These are phyloP conservation scores for Trichophyton schoenleinii DNA, from an alignment of 2,329 filamentous ascomycete species.

Conservation along the genomic window DNA sequence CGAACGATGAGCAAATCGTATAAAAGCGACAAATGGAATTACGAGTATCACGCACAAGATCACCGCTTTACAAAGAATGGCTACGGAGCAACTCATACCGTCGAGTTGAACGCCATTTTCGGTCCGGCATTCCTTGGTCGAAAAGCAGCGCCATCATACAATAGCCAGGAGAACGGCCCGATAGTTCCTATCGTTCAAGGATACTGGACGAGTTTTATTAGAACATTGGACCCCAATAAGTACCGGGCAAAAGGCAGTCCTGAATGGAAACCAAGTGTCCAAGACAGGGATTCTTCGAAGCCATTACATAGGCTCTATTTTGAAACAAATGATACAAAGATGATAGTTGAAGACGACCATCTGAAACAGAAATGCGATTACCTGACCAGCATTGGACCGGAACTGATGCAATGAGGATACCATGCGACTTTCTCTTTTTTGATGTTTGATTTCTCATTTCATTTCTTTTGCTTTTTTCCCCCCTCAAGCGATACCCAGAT, in stretches of 20 bases:
- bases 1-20: slow-evolving; percentile 19
- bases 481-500: not conserved
- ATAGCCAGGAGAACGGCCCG: slow-evolving; percentile 37
- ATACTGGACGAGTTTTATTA: slow-evolving; percentile 66
- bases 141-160: slow-evolving; percentile 43
- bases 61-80: slow-evolving; percentile 41
- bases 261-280: slow-evolving; percentile 38
- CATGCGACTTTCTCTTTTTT: not conserved
- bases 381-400: slow-evolving; percentile 37
- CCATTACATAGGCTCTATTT: slow-evolving; percentile 31
- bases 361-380: slow-evolving; percentile 38
- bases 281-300: slow-evolving; percentile 18
- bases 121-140: slow-evolving; percentile 45
- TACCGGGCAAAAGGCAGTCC: slow-evolving; percentile 36
- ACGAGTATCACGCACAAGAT: slow-evolving; percentile 57
- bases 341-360: slow-evolving; percentile 33
- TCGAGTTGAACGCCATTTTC: slow-evolving; percentile 56
- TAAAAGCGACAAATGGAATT: slow-evolving; percentile 46
- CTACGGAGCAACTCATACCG: slow-evolving; percentile 53
- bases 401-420: slow-evolving; percentile 33
- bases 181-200: slow-evolving; percentile 52
- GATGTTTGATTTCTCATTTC: not conserved
- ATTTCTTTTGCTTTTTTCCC: not conserved
- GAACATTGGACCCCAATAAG: slow-evolving; percentile 52
- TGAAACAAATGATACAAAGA: slow-evolving; percentile 33